A percentile compares a stretch with the other conserved stretches of the same genome.
These are phyloP conservation scores for Tylopilus balloui DNA, from an alignment of 768 basidiomycete species.

Conservation along the genomic window DNA sequence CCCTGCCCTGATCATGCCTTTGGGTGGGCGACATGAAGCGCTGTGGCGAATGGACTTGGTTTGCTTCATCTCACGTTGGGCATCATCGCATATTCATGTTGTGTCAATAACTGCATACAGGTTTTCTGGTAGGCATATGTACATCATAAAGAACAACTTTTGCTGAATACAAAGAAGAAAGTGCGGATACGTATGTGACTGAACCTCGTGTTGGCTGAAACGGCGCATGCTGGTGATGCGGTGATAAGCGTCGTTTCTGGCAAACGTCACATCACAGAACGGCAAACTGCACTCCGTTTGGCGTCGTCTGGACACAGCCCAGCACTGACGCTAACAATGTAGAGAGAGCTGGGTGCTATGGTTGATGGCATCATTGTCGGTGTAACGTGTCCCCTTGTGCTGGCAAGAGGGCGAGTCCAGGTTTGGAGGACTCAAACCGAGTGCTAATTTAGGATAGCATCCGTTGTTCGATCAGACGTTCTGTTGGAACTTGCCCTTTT, in stretches of 20 bases:
- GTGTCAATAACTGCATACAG: conserved; percentile 36
- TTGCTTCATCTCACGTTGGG: conserved; percentile 31
- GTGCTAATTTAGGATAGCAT: conserved; percentile 13
- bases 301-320: conserved; percentile 16
- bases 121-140: conserved; percentile 32
- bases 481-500: conserved; percentile 28
- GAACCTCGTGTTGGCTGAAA: background rate
- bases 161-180: conserved; percentile 23
- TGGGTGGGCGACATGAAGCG: conserved; percentile 27
- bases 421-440: conserved; percentile 22
- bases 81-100: conserved; percentile 33
- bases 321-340: conserved; percentile 9
- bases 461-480: conserved; percentile 23
- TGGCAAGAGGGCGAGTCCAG: background rate
- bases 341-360: conserved; percentile 1
- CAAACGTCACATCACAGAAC: conserved; percentile 1
- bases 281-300: background rate
- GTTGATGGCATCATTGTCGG: conserved; percentile 10
- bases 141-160: conserved; percentile 29
- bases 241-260: background rate
- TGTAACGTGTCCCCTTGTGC: background rate
- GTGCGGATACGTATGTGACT: background rate
- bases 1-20: conserved; percentile 16
- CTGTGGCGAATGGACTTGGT: conserved; percentile 13
- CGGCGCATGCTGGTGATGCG: background rate